Base-by-base conservation (phyloP, 768 basidiomycete genomes). In the Sarcomyxa edulis region DNA sequence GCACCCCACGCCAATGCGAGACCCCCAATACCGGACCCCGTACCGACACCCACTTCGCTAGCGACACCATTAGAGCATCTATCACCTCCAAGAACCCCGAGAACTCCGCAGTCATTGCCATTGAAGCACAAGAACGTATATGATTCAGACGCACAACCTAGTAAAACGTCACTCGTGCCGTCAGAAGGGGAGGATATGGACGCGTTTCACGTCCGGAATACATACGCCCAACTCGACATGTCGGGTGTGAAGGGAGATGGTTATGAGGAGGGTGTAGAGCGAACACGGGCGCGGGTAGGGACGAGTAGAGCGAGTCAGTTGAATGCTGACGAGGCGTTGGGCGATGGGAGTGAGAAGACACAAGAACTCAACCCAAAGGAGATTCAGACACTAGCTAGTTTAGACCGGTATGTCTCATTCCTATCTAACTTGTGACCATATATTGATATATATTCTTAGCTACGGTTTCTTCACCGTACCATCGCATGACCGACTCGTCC, bases 181-280 rank as follows among this genome's bases (percentile, higher is more conserved):
- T 83, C 83, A 5, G 81, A 81, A 48, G 84, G 83, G 19, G 89
- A 92, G 57, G 89, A 92, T 49, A 54, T 77, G 40, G 89, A 92
- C 54, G 74, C 83, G 6, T 86, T 86, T 49, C 82, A 88, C 57
- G 84, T 94, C 6, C 76, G 90, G 27, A 82, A 72, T 43, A 90
- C 88, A 1, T 94, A 97, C 55, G 95, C 93, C 0, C 76, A 87
- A 46, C 71, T 98, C n/a, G 91, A 97, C 34, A 64, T 74, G 7
- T 74, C 74, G 29, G 95, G 95, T n/a, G 94, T 97, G 25, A 85
- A 79, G 53, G 93, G 94, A 3, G 95, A 98, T 54, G 95, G 95
- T 0, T 90, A 81, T 60, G 87, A 91, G 50, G 92, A 95, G 48
- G 95, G 95, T 25, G 73, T 95, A 6, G 95, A 98, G 62, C 80